These are phyloP conservation scores for Tetrahymena thermophila DNA, from an alignment of 73 alveolate species.

Conservation along the genomic window DNA sequence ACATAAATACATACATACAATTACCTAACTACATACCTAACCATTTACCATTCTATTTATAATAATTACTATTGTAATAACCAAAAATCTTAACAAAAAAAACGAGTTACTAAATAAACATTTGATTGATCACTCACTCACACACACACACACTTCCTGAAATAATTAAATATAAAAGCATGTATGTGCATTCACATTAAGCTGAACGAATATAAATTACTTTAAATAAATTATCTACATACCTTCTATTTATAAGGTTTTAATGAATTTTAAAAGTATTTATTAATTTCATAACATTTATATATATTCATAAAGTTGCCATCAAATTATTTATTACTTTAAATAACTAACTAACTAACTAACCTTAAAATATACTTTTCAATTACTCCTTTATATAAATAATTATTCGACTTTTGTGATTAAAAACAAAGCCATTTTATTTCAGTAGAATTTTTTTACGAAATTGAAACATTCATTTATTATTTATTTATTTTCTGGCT, in stretches of 20 bases:
- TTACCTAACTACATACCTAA: too few relatives aligned
- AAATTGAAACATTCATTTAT: too few relatives aligned
- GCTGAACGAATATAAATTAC: neutral
- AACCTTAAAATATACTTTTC: too few relatives aligned
- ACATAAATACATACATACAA: too few relatives aligned
- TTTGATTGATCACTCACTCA: neutral
- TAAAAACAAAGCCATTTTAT: too few relatives aligned
- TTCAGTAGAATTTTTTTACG: too few relatives aligned
- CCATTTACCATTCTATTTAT: neutral
- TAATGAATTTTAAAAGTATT: neutral
- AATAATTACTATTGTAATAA: neutral
- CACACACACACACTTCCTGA: neutral
- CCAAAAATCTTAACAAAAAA: neutral
- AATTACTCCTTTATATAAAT: neutral
- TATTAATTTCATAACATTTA: neutral
- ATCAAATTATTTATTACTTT: neutral
- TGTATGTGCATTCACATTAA: neutral
- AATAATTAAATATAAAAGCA: neutral
- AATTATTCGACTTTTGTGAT: too few relatives aligned
- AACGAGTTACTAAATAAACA: neutral
- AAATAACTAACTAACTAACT: neutral
- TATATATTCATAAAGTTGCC: neutral
- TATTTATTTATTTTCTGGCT: too few relatives aligned
- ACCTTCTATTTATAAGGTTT: neutral
- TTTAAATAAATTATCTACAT: neutral